Evolutionary conservation across 441 rosid genomes (phyloP).

Genomic region (Syzygium syzygioides): DNA sequence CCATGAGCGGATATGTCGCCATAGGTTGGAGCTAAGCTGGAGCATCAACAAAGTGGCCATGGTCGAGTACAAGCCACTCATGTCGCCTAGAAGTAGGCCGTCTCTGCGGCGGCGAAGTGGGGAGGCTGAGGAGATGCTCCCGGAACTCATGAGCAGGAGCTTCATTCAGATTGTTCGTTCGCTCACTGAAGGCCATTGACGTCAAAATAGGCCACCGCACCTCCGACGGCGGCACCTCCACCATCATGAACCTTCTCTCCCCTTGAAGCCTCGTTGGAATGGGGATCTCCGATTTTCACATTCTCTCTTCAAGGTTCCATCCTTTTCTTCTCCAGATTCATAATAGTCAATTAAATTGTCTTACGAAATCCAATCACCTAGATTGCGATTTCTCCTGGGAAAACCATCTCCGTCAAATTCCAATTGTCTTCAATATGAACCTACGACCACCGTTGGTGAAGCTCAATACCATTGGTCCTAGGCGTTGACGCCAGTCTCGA

Average conservation of each 20-base stretch:
- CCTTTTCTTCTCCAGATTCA: not conserved
- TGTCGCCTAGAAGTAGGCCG: not conserved
- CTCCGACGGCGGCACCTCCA: rapidly evolving
- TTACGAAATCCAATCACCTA: not conserved
- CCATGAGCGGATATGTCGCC: not conserved
- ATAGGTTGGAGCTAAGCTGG: not conserved
- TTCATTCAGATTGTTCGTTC: not conserved
- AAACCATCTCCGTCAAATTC: not conserved
- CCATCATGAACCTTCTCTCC: not conserved
- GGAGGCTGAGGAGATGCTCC: not conserved
- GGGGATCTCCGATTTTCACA: not conserved
- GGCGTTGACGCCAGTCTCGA: slow-evolving; percentile 74
- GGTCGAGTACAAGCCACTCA: not conserved
- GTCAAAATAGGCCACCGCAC: not conserved
- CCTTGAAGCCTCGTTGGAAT: not conserved
- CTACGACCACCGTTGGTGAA: not conserved
- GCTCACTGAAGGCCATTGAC: not conserved
- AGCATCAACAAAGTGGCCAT: not conserved
- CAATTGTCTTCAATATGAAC: not conserved
- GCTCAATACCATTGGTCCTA: slow-evolving; percentile 68
- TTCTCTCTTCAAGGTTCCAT: not conserved
- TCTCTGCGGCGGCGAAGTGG: not conserved
- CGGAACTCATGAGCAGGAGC: not conserved
- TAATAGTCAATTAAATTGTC: not conserved
- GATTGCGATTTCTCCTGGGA: not conserved